Percentiles rank a stretch among this genome's conserved stretches.
These are phyloP conservation scores for Xylariales sp. DNA, from an alignment of 2,329 filamentous ascomycete species.

Conservation along the genomic window DNA sequence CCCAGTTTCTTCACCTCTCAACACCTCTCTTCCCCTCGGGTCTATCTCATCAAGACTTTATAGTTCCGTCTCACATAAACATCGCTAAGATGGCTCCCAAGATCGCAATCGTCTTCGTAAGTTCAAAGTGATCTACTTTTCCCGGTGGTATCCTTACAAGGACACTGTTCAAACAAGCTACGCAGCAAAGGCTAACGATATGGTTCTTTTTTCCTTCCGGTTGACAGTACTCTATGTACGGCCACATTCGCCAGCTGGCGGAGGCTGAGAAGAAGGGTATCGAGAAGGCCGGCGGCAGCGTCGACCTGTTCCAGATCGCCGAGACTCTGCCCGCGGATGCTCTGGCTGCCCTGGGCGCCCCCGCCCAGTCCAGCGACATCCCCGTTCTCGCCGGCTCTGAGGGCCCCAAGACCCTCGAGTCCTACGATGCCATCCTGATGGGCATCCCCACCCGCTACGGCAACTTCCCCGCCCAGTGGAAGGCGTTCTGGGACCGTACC, in stretches of 20 bases:
- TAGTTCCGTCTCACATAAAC: too few relatives aligned
- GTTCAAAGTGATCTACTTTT: conserved; percentile 12
- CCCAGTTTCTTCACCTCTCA: too few relatives aligned
- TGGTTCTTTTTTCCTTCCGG: conserved; percentile 6
- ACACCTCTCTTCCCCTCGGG: too few relatives aligned
- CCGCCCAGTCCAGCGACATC: conserved; percentile 65
- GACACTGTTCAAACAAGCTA: not conserved
- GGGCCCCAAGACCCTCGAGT: conserved; percentile 54
- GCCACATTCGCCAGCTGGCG: conserved; percentile 80
- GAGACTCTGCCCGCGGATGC: conserved; percentile 87
- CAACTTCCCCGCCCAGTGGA: conserved; percentile 97
- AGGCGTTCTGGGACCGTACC: conserved; percentile 86
- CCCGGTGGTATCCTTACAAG: too few relatives aligned
- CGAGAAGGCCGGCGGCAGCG: conserved; percentile 77
- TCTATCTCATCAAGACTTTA: too few relatives aligned
- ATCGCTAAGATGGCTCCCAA: conserved; percentile 87
- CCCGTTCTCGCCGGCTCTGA: conserved; percentile 56
- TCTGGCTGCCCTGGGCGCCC: conserved; percentile 86
- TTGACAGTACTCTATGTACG: conserved; percentile 83
- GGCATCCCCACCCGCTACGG: conserved; percentile 95
- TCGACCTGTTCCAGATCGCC: conserved; percentile 78
- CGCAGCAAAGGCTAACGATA: conserved; percentile 1
- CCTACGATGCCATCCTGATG: conserved; percentile 86
- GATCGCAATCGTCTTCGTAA: conserved; percentile 82
- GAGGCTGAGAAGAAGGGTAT: conserved; percentile 90